phyloP scores from a whole-genome alignment of 2,329 filamentous ascomycete genomes.

The Colletotrichum neosansevieriae region DNA sequence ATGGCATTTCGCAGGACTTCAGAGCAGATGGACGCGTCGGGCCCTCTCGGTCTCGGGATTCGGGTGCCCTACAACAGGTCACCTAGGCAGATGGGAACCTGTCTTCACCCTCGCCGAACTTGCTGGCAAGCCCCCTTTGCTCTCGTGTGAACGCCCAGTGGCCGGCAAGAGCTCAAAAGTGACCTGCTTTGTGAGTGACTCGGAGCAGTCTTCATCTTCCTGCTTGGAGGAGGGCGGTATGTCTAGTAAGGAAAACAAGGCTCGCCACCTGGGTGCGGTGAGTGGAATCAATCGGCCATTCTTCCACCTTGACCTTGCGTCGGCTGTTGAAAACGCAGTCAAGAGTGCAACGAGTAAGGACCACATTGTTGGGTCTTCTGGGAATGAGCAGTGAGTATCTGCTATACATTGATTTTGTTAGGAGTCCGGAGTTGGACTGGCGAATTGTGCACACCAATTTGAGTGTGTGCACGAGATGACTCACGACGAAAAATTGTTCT shows the following conservation, averaged over 20 bases:
- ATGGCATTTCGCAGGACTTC: slow-evolving; percentile 66
- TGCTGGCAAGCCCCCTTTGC: slow-evolving; percentile 15
- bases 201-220: neutral
- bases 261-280: slow-evolving; percentile 42
- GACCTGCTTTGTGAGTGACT: neutral
- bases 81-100: slow-evolving; percentile 29
- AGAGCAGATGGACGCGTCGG: slow-evolving; percentile 68
- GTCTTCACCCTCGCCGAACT: slow-evolving; percentile 43
- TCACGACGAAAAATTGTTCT: no score
- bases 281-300: slow-evolving; percentile 59
- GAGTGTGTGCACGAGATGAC: no score
- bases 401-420: neutral
- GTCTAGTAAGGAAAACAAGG: slow-evolving; percentile 6
- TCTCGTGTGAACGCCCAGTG: neutral
- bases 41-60: slow-evolving; percentile 69
- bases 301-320: slow-evolving; percentile 60
- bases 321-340: slow-evolving; percentile 54
- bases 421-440: neutral
- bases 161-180: neutral
- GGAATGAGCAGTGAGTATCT: no score
- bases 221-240: slow-evolving; percentile 12
- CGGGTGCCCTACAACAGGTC: slow-evolving; percentile 52
- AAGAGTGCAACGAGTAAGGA: slow-evolving; percentile 15
- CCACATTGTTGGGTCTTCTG: neutral
- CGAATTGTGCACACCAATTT: no score